These are phyloP conservation scores for Huntiella moniliformis DNA, from an alignment of 2,329 filamentous ascomycete species.

Conservation along the genomic window DNA sequence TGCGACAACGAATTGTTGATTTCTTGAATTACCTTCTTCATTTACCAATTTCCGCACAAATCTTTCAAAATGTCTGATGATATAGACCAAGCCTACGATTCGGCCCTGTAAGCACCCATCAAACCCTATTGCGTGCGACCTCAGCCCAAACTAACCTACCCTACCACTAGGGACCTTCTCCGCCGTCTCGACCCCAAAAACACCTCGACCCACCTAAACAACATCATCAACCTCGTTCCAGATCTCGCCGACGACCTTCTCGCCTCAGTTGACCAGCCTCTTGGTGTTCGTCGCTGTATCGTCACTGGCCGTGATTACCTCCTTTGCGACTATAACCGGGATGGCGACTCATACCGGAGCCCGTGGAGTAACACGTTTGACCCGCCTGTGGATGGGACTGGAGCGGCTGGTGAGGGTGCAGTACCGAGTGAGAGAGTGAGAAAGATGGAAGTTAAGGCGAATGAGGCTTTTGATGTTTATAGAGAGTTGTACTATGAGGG, in stretches of 20 bases:
- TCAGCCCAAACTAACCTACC: slow-evolving; percentile 6
- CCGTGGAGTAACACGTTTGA: slow-evolving; percentile 99
- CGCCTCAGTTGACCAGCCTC: slow-evolving; percentile 89
- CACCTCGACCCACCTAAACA: slow-evolving; percentile 70
- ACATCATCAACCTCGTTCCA: slow-evolving; percentile 74
- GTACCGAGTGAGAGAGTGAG: slow-evolving; percentile 79
- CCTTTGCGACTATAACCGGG: slow-evolving; percentile 98
- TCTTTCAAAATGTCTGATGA: slow-evolving; percentile 24
- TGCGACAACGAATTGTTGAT: not conserved
- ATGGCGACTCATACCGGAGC: slow-evolving; percentile 91
- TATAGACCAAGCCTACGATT: slow-evolving; percentile 48
- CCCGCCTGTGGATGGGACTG: slow-evolving; percentile 52
- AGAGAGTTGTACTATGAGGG: slow-evolving; percentile 94
- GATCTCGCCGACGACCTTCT: slow-evolving; percentile 94
- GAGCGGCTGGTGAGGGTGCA: slow-evolving; percentile 50
- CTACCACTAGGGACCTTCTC: slow-evolving; percentile 63
- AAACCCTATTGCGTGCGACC: not conserved
- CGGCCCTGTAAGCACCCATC: slow-evolving; percentile 43
- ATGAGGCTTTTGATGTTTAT: slow-evolving; percentile 94
- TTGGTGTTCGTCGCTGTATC: slow-evolving; percentile 68
- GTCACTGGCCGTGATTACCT: slow-evolving; percentile 89
- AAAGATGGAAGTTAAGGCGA: slow-evolving; percentile 84
- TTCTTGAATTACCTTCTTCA: not conserved
- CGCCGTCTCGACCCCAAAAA: slow-evolving; percentile 91
- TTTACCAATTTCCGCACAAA: not conserved